A percentile compares a stretch with the other conserved stretches of the same genome.
Conservation (phyloP, 2,329 filamentous ascomycete species). For the Xylariaceae sp. region DNA sequence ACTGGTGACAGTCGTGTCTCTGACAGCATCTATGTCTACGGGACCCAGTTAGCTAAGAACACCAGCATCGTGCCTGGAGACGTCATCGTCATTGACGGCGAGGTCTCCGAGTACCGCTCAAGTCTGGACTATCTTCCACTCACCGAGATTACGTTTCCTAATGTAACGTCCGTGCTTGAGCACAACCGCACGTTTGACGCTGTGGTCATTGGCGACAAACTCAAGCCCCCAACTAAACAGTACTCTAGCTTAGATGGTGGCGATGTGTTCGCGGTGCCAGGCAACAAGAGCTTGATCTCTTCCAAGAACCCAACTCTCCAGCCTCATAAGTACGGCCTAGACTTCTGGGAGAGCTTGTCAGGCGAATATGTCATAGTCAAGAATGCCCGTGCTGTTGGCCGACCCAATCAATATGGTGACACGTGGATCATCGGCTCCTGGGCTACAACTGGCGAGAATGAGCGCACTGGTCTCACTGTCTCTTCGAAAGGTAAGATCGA, state of each 20-base stretch:
- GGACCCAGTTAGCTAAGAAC: slow-evolving; percentile 45
- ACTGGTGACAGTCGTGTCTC: slow-evolving; percentile 56
- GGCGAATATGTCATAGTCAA: slow-evolving; percentile 65
- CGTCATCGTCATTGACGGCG: slow-evolving; percentile 56
- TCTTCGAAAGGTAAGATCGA: slow-evolving; percentile 43
- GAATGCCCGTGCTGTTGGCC: slow-evolving; percentile 52
- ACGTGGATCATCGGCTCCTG: slow-evolving; percentile 66
- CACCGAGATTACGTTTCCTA: slow-evolving; percentile 58
- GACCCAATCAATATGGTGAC: slow-evolving; percentile 63
- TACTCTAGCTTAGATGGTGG: slow-evolving; percentile 62
- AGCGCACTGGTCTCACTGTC: slow-evolving; percentile 61
- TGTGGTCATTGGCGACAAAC: slow-evolving; percentile 56
- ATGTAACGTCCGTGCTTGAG: slow-evolving; percentile 50
- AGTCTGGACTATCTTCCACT: slow-evolving; percentile 55
- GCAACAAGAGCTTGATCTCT: slow-evolving; percentile 56
- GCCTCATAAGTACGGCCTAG: slow-evolving; percentile 60
- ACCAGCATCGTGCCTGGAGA: slow-evolving; percentile 54
- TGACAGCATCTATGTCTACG: slow-evolving; percentile 63
- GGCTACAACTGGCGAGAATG: slow-evolving; percentile 59
- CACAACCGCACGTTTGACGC: slow-evolving; percentile 52
- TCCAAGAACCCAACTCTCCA: slow-evolving; percentile 56
- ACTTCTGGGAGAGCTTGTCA: slow-evolving; percentile 69
- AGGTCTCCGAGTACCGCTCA: slow-evolving; percentile 55
- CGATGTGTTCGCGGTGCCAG: slow-evolving; percentile 62
- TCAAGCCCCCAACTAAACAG: slow-evolving; percentile 56